These are phyloP conservation scores for Tricholoma sp. DNA, from an alignment of 768 basidiomycete genomes.

Conservation along the genomic window DNA sequence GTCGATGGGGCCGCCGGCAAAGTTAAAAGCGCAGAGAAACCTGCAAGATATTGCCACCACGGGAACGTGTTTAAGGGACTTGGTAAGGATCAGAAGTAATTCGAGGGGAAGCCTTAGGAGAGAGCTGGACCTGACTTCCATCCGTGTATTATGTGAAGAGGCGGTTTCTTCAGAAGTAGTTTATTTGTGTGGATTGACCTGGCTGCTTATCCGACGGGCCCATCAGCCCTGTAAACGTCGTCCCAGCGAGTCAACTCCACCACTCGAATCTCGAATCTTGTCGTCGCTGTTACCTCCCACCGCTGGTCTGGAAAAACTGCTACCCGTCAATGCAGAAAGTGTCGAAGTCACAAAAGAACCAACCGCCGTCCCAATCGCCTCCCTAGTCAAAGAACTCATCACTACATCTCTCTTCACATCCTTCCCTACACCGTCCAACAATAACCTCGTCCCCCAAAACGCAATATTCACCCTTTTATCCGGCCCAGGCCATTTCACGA, in stretches of 20 bases:
- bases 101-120: constrained; percentile 49
- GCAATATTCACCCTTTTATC: constrained; percentile 75
- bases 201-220: background rate
- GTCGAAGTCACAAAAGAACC: background rate
- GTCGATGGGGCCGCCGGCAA: constrained; percentile 39
- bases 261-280: background rate
- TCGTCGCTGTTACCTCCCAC: background rate
- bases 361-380: background rate
- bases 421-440: background rate
- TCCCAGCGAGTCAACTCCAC: background rate
- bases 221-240: background rate
- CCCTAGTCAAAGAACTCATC: background rate
- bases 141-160: no score
- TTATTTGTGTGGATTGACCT: background rate
- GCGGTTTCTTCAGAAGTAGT: background rate
- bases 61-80: constrained; percentile 52
- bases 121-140: background rate
- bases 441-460: constrained; percentile 82
- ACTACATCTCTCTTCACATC: background rate
- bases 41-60: constrained; percentile 56
- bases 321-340: constrained; percentile 1
- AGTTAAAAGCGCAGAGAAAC: constrained; percentile 42
- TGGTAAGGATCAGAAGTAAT: constrained; percentile 48
- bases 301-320: background rate
- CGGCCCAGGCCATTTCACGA: constrained; percentile 82